These are phyloP conservation scores for Penicillium psychrosexuale DNA, from an alignment of 2,329 filamentous ascomycete species.

Conservation along the genomic window DNA sequence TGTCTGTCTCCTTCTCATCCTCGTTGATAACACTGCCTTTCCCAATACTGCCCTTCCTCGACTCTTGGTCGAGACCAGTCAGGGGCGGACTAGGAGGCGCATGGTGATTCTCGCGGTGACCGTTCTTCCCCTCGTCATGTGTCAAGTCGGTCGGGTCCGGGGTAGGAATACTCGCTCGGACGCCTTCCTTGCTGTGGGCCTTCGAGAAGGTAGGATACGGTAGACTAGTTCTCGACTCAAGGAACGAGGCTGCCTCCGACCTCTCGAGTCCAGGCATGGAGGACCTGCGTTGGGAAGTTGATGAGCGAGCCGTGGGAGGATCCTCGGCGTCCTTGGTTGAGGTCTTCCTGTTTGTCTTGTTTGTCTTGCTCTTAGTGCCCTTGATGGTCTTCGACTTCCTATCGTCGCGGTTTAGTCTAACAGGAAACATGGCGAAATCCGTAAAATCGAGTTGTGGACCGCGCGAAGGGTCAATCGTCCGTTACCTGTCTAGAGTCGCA, in stretches of 20 bases:
- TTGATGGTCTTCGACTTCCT: slow-evolving; percentile 17
- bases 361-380: not conserved
- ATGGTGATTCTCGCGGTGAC: slow-evolving; percentile 30
- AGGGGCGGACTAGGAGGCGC: slow-evolving; percentile 50
- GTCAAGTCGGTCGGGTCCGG: slow-evolving; percentile 71
- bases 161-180: slow-evolving; percentile 59
- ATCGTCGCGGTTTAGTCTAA: slow-evolving; percentile 37
- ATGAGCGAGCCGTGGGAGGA: slow-evolving; percentile 14
- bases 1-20: slow-evolving; percentile 35
- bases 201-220: slow-evolving; percentile 86
- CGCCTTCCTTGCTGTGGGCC: slow-evolving; percentile 82
- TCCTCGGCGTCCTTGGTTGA: slow-evolving; percentile 37
- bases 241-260: slow-evolving; percentile 37
- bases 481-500: slow-evolving; percentile 6
- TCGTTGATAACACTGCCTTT: slow-evolving; percentile 34
- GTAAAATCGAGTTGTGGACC: not conserved
- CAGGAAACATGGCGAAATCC: slow-evolving; percentile 34
- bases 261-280: slow-evolving; percentile 55
- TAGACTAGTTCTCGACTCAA: slow-evolving; percentile 50
- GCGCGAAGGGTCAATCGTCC: slow-evolving; percentile 9
- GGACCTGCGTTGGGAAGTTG: slow-evolving; percentile 35
- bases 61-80: slow-evolving; percentile 43
- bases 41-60: slow-evolving; percentile 36
- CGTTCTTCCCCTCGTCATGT: slow-evolving; percentile 41
- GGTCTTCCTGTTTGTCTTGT: slow-evolving; percentile 1